phyloP scores from a whole-genome alignment of 176 grass and related monocot genomes.

The Raddia distichophylla region DNA sequence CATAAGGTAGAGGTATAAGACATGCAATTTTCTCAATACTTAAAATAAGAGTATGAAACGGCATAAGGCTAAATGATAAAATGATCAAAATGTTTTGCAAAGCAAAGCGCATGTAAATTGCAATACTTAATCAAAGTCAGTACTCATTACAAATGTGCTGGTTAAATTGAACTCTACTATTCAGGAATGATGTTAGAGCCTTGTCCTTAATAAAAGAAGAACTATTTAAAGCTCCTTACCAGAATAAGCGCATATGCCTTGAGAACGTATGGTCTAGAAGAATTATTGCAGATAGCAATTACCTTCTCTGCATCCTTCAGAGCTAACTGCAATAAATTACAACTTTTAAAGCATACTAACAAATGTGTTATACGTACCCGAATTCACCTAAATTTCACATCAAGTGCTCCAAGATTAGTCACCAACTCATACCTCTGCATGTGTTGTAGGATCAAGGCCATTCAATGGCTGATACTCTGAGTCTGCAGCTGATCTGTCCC shows the following conservation, averaged over 20 bases:
- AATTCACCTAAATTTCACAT: slow-evolving; percentile 36
- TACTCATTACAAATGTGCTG: background rate
- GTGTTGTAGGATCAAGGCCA: slow-evolving; percentile 95
- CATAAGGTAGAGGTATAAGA: background rate
- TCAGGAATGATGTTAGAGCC: slow-evolving; percentile 5
- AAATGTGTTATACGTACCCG: background rate
- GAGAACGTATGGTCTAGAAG: slow-evolving; percentile 76
- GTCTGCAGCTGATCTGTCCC: slow-evolving; percentile 79
- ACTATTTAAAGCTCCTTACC: slow-evolving; percentile 53
- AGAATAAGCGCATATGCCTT: slow-evolving; percentile 86
- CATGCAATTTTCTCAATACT: background rate
- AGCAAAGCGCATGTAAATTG: background rate
- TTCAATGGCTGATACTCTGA: slow-evolving; percentile 86
- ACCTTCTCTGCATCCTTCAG: slow-evolving; percentile 94
- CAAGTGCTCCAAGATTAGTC: background rate
- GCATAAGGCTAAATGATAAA: slow-evolving; percentile 1
- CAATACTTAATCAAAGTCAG: slow-evolving; percentile 15
- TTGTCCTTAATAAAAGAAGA: slow-evolving; percentile 11
- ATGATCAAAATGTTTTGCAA: slow-evolving; percentile 9
- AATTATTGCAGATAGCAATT: slow-evolving; percentile 52
- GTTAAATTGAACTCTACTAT: slow-evolving; percentile 13
- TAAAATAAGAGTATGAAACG: background rate
- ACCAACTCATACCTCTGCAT: slow-evolving; percentile 79
- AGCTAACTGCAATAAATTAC: slow-evolving; percentile 64
- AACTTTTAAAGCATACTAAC: slow-evolving; percentile 32